phyloP scores from a whole-genome alignment of 139 green algal genomes.

The Zygnema cylindricum region DNA sequence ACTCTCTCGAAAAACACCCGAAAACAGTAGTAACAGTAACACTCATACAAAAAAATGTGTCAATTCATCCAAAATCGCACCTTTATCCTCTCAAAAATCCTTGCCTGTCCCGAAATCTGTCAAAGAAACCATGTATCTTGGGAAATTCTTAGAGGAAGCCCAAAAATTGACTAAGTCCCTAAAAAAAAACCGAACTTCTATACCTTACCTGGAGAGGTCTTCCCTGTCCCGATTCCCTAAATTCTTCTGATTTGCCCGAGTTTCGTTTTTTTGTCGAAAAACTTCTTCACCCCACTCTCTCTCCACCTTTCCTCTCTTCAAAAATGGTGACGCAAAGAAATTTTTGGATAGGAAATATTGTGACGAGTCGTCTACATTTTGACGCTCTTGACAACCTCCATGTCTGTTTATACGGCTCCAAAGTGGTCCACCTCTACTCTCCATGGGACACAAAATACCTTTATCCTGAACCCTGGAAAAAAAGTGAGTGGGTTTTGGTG shows the following conservation, averaged over 20 bases:
- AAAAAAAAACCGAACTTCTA: slow-evolving; percentile 10
- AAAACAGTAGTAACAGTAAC: too few relatives aligned
- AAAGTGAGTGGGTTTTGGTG: slow-evolving; percentile 25
- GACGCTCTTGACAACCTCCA: slow-evolving; percentile 45
- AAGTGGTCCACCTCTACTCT: slow-evolving; percentile 38
- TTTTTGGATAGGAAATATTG: slow-evolving; percentile 25
- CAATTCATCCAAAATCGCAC: too few relatives aligned
- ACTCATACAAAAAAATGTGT: too few relatives aligned
- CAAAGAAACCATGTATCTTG: neutral
- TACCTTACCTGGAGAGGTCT: slow-evolving; percentile 48
- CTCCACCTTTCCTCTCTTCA: neutral
- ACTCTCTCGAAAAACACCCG: too few relatives aligned
- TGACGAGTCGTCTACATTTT: slow-evolving; percentile 44
- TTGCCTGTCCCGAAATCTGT: neutral
- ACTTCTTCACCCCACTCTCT: slow-evolving; percentile 28
- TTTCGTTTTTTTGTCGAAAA: slow-evolving; percentile 21
- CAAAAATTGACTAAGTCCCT: neutral
- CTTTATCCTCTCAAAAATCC: neutral
- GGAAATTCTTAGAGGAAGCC: neutral
- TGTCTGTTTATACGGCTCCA: slow-evolving; percentile 17
- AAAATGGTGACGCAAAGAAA: slow-evolving; percentile 13
- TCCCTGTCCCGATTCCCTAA: neutral
- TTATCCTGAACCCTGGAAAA: slow-evolving; percentile 2
- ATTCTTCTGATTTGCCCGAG: neutral
- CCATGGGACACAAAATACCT: slow-evolving; percentile 9